Percentiles rank a stretch among this genome's conserved stretches.
These are phyloP conservation scores for Penicillium cinerascens DNA, from an alignment of 495 filamentous ascomycete genomes.

Conservation along the genomic window DNA sequence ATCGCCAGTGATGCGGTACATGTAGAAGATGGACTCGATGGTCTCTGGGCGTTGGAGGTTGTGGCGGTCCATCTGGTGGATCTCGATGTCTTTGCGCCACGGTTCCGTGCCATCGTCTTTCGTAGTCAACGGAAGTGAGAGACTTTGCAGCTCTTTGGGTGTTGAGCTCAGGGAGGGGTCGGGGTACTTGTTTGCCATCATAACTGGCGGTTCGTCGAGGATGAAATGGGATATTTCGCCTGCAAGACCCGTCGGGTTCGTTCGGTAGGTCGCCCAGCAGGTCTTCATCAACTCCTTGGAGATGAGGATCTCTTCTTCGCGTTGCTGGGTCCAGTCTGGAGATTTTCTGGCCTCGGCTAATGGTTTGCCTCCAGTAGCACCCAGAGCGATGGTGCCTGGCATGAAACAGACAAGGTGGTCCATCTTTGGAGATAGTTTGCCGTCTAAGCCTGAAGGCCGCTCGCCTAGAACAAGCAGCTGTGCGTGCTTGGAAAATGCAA, in stretches of 20 bases:
- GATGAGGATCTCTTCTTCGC: slow-evolving; percentile 82
- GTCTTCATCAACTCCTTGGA: slow-evolving; percentile 90
- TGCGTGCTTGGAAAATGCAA: slow-evolving; percentile 79
- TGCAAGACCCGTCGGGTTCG: slow-evolving; percentile 81
- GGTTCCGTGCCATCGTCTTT: slow-evolving; percentile 18
- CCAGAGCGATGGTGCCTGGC: slow-evolving; percentile 91
- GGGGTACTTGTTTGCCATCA: slow-evolving; percentile 41
- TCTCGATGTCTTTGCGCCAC: slow-evolving; percentile 72
- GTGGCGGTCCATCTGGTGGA: slow-evolving; percentile 73
- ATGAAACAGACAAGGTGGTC: slow-evolving; percentile 98
- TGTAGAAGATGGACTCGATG: slow-evolving; percentile 91
- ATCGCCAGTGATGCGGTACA: slow-evolving; percentile 98
- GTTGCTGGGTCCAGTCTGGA: slow-evolving; percentile 65
- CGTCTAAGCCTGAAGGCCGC: slow-evolving; percentile 68
- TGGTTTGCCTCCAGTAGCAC: slow-evolving; percentile 72
- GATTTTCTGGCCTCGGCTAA: slow-evolving; percentile 70
- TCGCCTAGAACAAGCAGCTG: slow-evolving; percentile 85
- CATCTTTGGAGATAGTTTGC: slow-evolving; percentile 79
- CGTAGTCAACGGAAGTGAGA: slow-evolving; percentile 31
- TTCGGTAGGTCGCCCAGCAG: slow-evolving; percentile 95
- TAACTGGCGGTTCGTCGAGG: slow-evolving; percentile 51
- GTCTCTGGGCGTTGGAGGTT: slow-evolving; percentile 98
- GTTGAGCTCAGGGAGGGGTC: slow-evolving; percentile 23
- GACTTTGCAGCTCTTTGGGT: slow-evolving; percentile 27
- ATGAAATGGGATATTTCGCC: slow-evolving; percentile 91